Percentiles rank a stretch among this genome's conserved stretches.
Evolutionary conservation across 2,329 filamentous ascomycete genomes (phyloP).

Genomic region (Aspergillus costaricaensis): DNA sequence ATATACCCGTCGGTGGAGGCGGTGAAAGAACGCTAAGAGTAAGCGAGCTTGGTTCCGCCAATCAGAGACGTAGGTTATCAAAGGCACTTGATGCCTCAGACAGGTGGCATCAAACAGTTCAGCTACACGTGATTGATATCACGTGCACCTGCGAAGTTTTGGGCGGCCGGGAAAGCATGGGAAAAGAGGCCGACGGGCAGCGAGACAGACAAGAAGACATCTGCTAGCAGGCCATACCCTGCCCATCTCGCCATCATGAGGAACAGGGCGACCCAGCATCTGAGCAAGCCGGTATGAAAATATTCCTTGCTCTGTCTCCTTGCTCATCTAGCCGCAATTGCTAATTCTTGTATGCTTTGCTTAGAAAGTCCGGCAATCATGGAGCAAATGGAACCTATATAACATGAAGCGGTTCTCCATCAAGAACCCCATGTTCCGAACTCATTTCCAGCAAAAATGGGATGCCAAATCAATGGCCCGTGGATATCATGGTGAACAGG

Average conservation of each 20-base stretch:
- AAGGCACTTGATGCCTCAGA: conserved; percentile 11
- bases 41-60: conserved; percentile 31
- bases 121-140: background rate
- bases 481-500: conserved; percentile 91
- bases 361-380: conserved; percentile 91
- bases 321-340: conserved; percentile 7
- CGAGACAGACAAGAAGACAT: conserved; percentile 12
- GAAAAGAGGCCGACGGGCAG: conserved; percentile 9
- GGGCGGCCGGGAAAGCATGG: conserved; percentile 23
- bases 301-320: background rate
- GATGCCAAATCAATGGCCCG: conserved; percentile 78
- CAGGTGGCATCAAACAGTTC: too few species aligned
- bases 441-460: conserved; percentile 99
- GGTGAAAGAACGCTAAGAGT: conserved; percentile 24
- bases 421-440: conserved; percentile 53
- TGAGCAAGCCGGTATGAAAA: conserved; percentile 41
- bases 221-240: conserved; percentile 11
- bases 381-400: conserved; percentile 97
- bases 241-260: conserved; percentile 41
- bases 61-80: conserved; percentile 3
- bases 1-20: conserved; percentile 30
- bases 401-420: conserved; percentile 66
- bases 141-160: conserved; percentile 33
- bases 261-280: conserved; percentile 46
- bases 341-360: conserved; percentile 5